phyloP scores from a whole-genome alignment of 2,329 filamentous ascomycete species.

The Cladophialophora immunda region DNA sequence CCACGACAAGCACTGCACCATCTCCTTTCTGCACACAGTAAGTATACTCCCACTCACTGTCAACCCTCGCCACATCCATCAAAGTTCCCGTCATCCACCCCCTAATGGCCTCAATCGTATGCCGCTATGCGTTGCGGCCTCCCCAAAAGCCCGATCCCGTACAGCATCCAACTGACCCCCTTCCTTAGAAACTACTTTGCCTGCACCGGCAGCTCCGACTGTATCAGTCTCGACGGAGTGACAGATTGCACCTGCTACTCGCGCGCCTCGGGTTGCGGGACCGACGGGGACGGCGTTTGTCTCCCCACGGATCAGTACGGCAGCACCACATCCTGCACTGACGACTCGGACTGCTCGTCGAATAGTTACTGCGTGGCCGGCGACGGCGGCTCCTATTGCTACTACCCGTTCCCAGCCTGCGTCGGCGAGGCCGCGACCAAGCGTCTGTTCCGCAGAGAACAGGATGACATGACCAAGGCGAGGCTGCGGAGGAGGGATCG shows the following conservation, averaged over 20 bases:
- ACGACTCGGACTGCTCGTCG: background rate
- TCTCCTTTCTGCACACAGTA: background rate
- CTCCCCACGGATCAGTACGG: background rate
- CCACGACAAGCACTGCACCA: background rate
- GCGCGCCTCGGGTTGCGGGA: background rate
- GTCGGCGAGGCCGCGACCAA: background rate
- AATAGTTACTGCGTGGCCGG: background rate
- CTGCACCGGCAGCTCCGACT: slow-evolving; percentile 3
- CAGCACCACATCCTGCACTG: background rate
- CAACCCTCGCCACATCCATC: too few relatives aligned
- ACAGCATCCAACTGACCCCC: background rate
- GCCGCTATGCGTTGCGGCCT: too few relatives aligned
- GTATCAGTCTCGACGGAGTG: background rate
- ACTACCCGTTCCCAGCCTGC: background rate
- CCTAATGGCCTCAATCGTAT: too few relatives aligned
- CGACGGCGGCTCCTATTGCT: background rate
- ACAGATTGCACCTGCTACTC: slow-evolving; percentile 5
- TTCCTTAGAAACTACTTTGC: background rate
- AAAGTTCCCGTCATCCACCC: too few relatives aligned
- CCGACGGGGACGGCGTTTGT: background rate
- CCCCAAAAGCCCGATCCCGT: background rate
- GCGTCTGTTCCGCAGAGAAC: background rate
- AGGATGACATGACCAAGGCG: background rate
- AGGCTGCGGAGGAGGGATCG: background rate
- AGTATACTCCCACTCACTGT: background rate